Evolutionary conservation across 768 basidiomycete genomes (phyloP).

Genomic region (Kwoniella dendrophila): DNA sequence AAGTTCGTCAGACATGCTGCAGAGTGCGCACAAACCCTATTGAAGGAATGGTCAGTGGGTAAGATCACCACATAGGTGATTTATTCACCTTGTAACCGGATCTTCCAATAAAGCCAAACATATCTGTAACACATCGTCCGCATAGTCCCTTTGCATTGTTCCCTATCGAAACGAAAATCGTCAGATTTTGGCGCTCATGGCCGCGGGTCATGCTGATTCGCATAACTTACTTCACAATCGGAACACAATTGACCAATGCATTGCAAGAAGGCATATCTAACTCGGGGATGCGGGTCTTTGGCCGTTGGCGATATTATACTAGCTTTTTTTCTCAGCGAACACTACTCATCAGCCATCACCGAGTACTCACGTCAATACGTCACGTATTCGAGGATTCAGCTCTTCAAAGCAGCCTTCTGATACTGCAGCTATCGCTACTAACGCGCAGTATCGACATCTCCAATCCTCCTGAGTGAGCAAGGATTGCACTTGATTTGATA

Average conservation of each 20-base stretch:
- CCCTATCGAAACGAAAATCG: conserved; percentile 59
- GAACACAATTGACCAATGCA: conserved; percentile 82
- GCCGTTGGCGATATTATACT: conserved; percentile 65
- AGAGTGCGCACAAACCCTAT: conserved; percentile 81
- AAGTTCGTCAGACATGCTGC: conserved; percentile 88
- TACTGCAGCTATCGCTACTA: conserved; percentile 83
- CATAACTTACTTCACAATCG: conserved; percentile 71
- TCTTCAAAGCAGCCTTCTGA: conserved; percentile 68
- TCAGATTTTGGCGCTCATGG: not conserved
- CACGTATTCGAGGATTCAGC: conserved; percentile 78
- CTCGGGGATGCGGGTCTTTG: conserved; percentile 73
- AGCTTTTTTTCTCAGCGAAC: conserved; percentile 8
- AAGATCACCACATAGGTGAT: conserved; percentile 3
- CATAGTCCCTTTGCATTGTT: conserved; percentile 72
- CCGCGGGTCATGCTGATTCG: not conserved
- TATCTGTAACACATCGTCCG: conserved; percentile 69
- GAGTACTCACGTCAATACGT: conserved; percentile 71
- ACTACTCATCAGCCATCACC: not conserved
- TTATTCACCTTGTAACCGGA: conserved; percentile 68
- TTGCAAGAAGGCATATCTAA: conserved; percentile 77
- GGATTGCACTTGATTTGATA: conserved; percentile 78
- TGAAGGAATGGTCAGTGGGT: not conserved
- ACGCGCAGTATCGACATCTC: conserved; percentile 78
- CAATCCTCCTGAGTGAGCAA: conserved; percentile 83
- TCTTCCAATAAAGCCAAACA: conserved; percentile 75